Evolutionary conservation across 2,329 filamentous ascomycete genomes (phyloP).

Genomic region (Neonectria sp.): DNA sequence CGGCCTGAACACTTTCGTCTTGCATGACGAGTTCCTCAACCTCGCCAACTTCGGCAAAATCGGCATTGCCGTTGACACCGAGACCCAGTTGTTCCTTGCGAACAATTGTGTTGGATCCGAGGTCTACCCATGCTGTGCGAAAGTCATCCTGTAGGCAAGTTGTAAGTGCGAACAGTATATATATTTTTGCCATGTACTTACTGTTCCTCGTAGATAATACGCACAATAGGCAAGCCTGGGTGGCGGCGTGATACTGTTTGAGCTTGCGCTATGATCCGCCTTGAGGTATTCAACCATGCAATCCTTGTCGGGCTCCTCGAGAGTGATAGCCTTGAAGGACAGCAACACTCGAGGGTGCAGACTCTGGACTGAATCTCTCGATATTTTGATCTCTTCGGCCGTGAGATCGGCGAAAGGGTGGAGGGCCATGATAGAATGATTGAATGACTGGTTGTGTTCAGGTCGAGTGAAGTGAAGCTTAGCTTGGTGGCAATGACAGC

Average conservation of each 20-base stretch:
- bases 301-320: constrained; percentile 27
- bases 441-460: not conserved
- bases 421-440: constrained; percentile 12
- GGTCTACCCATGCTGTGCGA: constrained; percentile 17
- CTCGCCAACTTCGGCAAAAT: constrained; percentile 21
- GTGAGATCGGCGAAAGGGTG: constrained; percentile 29
- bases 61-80: constrained; percentile 16
- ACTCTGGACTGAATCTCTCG: constrained; percentile 20
- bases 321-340: constrained; percentile 28
- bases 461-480: not conserved
- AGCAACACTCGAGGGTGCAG: constrained; percentile 21
- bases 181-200: not conserved
- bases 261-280: constrained; percentile 10
- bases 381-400: constrained; percentile 23
- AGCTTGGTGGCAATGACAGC: no score
- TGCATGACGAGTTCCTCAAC: constrained; percentile 29
- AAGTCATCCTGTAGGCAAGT: constrained; percentile 11
- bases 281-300: constrained; percentile 19
- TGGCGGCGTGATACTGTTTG: not conserved
- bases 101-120: constrained; percentile 6
- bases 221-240: constrained; percentile 20
- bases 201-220: constrained; percentile 27
- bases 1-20: constrained; percentile 9
- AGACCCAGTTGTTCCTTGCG: constrained; percentile 4
- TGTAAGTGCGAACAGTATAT: not conserved